Evolutionary conservation across 2,329 filamentous ascomycete genomes (phyloP).

Genomic region (Cercospora sp.): DNA sequence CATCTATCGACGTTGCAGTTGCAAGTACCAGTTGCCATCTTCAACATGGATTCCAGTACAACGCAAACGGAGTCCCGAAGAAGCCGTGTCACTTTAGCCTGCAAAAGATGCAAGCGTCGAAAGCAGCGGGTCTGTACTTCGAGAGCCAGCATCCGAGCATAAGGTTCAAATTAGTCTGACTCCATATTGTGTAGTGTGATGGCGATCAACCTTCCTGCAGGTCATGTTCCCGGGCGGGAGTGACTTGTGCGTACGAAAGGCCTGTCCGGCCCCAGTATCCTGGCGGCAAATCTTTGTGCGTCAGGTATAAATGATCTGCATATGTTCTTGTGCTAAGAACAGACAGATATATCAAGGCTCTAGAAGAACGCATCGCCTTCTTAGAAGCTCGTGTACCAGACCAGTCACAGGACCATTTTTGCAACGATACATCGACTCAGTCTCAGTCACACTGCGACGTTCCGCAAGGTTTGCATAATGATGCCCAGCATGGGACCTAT

Average conservation of each 20-base stretch:
- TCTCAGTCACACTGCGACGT: neutral
- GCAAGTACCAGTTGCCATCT: neutral
- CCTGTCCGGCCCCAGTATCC: neutral
- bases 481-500: neutral
- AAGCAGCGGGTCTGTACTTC: neutral
- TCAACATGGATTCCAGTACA: neutral
- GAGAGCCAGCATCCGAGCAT: neutral
- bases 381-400: neutral
- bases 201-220: neutral
- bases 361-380: neutral
- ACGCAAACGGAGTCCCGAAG: neutral
- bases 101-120: neutral
- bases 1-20: neutral
- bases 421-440: neutral
- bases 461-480: neutral
- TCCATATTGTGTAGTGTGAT: neutral
- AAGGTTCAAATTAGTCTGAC: neutral
- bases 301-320: neutral
- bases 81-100: neutral
- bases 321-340: neutral
- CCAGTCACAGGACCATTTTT: neutral
- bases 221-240: neutral
- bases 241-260: neutral
- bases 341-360: neutral
- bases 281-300: neutral